phyloP scores from a whole-genome alignment of 345 rosid species.

The Aegle marmelos region DNA sequence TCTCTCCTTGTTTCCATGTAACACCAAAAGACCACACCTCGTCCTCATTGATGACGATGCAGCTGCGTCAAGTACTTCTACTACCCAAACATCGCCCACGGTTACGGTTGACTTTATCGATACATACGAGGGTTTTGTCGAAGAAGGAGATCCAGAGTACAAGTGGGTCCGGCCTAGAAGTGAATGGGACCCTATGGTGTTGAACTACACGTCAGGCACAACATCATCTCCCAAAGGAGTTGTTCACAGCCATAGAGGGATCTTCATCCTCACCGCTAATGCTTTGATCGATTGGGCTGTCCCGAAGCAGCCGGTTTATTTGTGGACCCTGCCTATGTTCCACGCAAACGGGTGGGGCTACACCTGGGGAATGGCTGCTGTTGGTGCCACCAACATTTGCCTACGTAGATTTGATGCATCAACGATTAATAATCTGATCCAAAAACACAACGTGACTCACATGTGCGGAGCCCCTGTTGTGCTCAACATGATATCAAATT shows the following conservation, averaged over 20 bases:
- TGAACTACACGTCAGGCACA: neutral
- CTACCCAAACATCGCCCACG: neutral
- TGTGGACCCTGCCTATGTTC: constrained; percentile 7
- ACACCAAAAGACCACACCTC: neutral
- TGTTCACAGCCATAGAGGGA: neutral
- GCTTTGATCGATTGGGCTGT: neutral
- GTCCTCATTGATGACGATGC: neutral
- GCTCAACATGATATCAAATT: neutral
- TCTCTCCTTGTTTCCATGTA: neutral
- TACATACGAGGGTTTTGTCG: neutral
- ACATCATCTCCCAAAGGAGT: constrained; percentile 2
- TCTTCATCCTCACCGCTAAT: neutral
- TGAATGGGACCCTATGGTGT: neutral
- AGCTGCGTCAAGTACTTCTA: neutral
- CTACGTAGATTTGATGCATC: neutral
- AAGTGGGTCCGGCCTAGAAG: neutral
- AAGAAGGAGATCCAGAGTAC: neutral
- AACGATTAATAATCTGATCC: neutral
- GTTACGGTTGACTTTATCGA: neutral
- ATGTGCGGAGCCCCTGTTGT: constrained; percentile 3
- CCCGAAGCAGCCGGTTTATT: neutral
- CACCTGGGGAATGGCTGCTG: neutral
- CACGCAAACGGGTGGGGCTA: neutral
- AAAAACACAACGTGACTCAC: neutral
- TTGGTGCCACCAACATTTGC: neutral